These are phyloP conservation scores for Nemania sp. DNA, from an alignment of 2,329 filamentous ascomycete genomes.

Conservation along the genomic window DNA sequence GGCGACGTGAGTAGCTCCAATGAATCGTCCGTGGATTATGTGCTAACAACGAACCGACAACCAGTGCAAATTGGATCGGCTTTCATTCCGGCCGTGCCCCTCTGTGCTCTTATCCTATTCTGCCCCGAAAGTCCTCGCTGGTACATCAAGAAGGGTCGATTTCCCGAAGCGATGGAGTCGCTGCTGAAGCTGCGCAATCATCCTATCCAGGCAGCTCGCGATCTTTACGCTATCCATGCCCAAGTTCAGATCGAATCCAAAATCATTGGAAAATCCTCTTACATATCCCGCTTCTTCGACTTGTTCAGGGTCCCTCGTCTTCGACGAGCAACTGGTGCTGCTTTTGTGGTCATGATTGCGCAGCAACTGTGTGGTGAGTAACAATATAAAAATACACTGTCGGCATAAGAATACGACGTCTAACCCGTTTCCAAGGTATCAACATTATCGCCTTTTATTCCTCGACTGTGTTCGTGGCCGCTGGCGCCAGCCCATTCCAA, in stretches of 20 bases:
- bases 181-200: conserved; percentile 58
- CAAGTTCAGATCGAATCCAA: conserved; percentile 65
- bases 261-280: conserved; percentile 56
- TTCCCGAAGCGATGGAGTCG: conserved; percentile 62
- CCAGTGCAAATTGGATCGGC: conserved; percentile 49
- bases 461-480: conserved; percentile 62
- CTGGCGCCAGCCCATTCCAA: conserved; percentile 57
- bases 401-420: neutral
- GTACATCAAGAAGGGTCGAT: conserved; percentile 68
- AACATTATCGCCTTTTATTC: conserved; percentile 80
- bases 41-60: conserved; percentile 5
- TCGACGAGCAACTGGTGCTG: conserved; percentile 73
- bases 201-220: conserved; percentile 61
- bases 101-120: conserved; percentile 64
- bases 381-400: neutral
- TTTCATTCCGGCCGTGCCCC: conserved; percentile 62
- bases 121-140: conserved; percentile 70
- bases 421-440: conserved; percentile 44
- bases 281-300: conserved; percentile 65
- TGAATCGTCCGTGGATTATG: neutral
- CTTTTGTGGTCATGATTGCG: conserved; percentile 78
- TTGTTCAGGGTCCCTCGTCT: conserved; percentile 71
- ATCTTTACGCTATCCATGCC: conserved; percentile 67
- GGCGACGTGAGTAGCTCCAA: conserved; percentile 25
- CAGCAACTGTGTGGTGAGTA: conserved; percentile 66